Base-by-base conservation (phyloP, 73 alveolate genomes). In the Paramecium sexaurelia region DNA sequence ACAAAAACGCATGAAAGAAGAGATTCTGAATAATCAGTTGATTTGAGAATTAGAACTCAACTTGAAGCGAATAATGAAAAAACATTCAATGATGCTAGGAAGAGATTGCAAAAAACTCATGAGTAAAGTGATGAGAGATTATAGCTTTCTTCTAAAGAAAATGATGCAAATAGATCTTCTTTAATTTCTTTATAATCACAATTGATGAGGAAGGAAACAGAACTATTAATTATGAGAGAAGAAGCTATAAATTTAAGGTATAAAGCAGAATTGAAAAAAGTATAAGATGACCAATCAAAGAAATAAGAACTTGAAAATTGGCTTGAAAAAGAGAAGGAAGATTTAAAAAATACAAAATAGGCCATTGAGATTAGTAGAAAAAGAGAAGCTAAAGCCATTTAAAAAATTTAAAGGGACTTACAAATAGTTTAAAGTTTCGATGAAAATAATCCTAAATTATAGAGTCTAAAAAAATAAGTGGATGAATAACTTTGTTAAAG, bases 341-440 rank as follows among this genome's bases (percentile, higher is more conserved):
- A 75, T 75, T 32, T 75, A 40, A 35, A 20, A 20, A 36, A 75
- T n/a, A 75, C 88, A 36, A 75, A 40, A 40, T 3, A 24, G 17
- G 88, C 88, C 3, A 75, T 75, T 8, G 88, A 75, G 19, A 36
- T 36, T 7, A 75, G 88, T 75, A 75, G 88, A 75, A 75, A 75
- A 40, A 75, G 68, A 37, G 88, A 75, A 36, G 88, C 88, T 15
- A 37, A 26, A 19, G 88, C 88, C 6, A 19, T 75, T 7, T 32
- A 75, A 19, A 75, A 75, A 39, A 75, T 39, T 7, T 10, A 75
- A 29, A 75, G 88, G 10, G 88, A 75, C 37, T 32, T 75, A 36
- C 17, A 24, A 17, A 39, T 75, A 6, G 88, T 55, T n/a, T 75
- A 75, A 75, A 39, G 39, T 13, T 75, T 36, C 37, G 88, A 75